phyloP scores from a whole-genome alignment of 2,329 filamentous ascomycete species.

The Arthroderma uncinatum region DNA sequence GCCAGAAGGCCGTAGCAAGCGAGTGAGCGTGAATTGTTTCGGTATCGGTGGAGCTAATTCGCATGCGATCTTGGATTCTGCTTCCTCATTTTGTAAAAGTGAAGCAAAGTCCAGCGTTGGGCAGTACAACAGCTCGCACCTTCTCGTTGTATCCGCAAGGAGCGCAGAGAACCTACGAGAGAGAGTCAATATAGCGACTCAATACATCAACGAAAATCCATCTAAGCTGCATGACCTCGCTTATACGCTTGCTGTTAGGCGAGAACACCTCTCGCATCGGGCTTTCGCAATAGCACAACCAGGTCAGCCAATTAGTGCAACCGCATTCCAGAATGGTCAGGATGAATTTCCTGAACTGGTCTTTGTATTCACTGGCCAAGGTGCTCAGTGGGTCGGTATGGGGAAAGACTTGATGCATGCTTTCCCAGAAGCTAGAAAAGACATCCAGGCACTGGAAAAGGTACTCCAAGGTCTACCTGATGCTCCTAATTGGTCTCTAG shows the following conservation, averaged over 20 bases:
- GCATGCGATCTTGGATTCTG: conserved; percentile 19
- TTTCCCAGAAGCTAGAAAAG: not conserved
- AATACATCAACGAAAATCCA: not conserved
- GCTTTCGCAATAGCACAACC: conserved; percentile 1
- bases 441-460: not conserved
- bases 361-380: conserved; percentile 16
- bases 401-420: not conserved
- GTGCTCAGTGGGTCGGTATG: conserved; percentile 14
- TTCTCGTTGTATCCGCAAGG: not conserved
- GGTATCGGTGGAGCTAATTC: conserved; percentile 24
- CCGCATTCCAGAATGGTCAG: not conserved
- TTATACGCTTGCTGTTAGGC: conserved; percentile 6
- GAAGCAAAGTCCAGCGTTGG: not conserved
- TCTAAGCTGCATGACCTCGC: conserved; percentile 6
- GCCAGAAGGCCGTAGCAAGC: conserved; percentile 18
- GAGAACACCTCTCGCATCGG: conserved; percentile 3
- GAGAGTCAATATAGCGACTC: not conserved
- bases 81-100: not conserved
- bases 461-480: not conserved
- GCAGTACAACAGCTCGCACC: not conserved
- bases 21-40: conserved; percentile 27
- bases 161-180: not conserved
- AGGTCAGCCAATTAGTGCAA: not conserved
- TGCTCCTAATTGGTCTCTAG: not conserved
- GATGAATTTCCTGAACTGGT: not conserved